Conservation (phyloP, 2,329 filamentous ascomycete genomes). For the Colletotrichum melonis region DNA sequence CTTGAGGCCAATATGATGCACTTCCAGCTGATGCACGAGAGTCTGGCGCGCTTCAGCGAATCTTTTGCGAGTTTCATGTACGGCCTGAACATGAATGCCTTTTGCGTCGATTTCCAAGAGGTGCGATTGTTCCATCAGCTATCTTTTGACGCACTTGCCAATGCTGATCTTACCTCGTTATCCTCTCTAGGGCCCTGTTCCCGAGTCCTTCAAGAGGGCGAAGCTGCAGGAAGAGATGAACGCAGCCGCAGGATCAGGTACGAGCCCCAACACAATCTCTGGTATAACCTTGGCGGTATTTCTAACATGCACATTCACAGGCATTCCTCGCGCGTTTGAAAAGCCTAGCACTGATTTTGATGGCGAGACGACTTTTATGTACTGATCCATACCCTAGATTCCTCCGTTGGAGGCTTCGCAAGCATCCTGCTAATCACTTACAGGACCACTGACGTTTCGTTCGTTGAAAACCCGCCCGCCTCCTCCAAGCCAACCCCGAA, state of each 20-base stretch:
- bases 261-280: not conserved
- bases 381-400: conserved; percentile 27
- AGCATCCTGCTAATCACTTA: conserved; percentile 38
- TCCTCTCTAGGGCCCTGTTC: conserved; percentile 74
- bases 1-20: conserved; percentile 98
- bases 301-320: not conserved
- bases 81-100: conserved; percentile 98
- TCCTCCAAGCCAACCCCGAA: conserved; percentile 62
- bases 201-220: conserved; percentile 82
- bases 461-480: conserved; percentile 84
- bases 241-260: conserved; percentile 13
- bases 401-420: not conserved
- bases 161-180: not conserved
- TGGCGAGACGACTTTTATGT: conserved; percentile 89
- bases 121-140: conserved; percentile 54
- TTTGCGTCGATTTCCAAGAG: conserved; percentile 98
- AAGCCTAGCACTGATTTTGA: conserved; percentile 53
- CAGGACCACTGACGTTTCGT: conserved; percentile 91
- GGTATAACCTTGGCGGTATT: not conserved
- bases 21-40: conserved; percentile 96
- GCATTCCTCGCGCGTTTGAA: conserved; percentile 33
- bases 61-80: conserved; percentile 96
- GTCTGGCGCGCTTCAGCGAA: conserved; percentile 91
- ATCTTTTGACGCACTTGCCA: conserved; percentile 8
- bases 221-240: conserved; percentile 64